phyloP scores from a whole-genome alignment of 2,329 filamentous ascomycete genomes.

The Penicillium sp. region DNA sequence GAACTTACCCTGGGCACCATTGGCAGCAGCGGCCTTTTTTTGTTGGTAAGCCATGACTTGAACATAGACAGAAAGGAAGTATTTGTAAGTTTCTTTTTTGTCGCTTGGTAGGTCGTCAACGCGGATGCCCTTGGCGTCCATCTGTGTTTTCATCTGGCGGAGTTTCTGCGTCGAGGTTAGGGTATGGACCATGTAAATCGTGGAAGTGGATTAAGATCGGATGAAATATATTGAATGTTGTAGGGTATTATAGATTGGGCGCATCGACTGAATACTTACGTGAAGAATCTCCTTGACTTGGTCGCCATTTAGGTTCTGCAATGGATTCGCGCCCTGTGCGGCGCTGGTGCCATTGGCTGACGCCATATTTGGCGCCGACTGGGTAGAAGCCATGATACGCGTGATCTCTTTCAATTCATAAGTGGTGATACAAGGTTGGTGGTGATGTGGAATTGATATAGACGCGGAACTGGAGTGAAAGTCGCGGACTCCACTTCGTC shows the following conservation, averaged over 20 bases:
- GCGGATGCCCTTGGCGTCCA: constrained; percentile 60
- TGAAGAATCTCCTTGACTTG: constrained; percentile 72
- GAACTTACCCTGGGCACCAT: constrained; percentile 45
- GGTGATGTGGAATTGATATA: constrained; percentile 17
- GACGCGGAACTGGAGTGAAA: constrained; percentile 19
- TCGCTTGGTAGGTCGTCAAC: constrained; percentile 62
- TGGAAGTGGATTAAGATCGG: neutral
- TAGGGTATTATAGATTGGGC: neutral
- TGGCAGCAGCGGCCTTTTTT: constrained; percentile 31
- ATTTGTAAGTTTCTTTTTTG: constrained; percentile 4
- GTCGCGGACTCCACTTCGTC: constrained; percentile 21
- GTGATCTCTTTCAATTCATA: constrained; percentile 31
- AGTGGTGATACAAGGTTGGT: constrained; percentile 19
- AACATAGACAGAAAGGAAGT: constrained; percentile 2
- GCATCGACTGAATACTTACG: constrained; percentile 32
- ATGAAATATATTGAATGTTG: neutral
- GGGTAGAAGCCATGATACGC: constrained; percentile 73
- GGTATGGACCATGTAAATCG: neutral
- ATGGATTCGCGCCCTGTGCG: neutral
- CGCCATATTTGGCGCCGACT: constrained; percentile 69
- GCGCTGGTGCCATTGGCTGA: constrained; percentile 34
- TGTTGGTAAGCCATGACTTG: constrained; percentile 5
- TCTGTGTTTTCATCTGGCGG: constrained; percentile 78
- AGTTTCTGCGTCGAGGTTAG: constrained; percentile 64
- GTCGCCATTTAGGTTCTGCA: constrained; percentile 68